These are phyloP conservation scores for Cladochytrium replicatum DNA, from an alignment of 192 early-diverging fungal species.

Conservation along the genomic window DNA sequence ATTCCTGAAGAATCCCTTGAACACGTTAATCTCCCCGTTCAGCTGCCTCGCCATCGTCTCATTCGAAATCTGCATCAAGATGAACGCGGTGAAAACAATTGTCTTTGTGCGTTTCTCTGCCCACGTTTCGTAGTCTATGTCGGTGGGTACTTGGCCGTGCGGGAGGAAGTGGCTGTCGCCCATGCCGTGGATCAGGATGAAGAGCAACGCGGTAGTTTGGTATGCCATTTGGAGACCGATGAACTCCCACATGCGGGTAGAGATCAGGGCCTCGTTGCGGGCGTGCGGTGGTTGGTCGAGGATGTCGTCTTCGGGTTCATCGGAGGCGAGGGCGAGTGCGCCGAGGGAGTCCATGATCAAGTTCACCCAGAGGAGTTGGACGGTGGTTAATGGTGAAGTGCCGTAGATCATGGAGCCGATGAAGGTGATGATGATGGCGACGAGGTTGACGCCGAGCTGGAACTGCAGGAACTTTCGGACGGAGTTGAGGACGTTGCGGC, in stretches of 20 bases:
- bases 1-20: slow-evolving; percentile 36
- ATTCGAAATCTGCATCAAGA: slow-evolving; percentile 44
- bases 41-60: slow-evolving; percentile 40
- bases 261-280: slow-evolving; percentile 31
- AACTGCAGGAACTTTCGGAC: slow-evolving; percentile 57
- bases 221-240: slow-evolving; percentile 37
- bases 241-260: slow-evolving; percentile 37
- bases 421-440: slow-evolving; percentile 46
- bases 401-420: slow-evolving; percentile 39
- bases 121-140: no score
- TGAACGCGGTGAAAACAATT: slow-evolving; percentile 42
- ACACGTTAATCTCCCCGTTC: slow-evolving; percentile 46
- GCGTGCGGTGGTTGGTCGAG: slow-evolving; percentile 39
- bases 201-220: slow-evolving; percentile 36
- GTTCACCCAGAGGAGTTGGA: slow-evolving; percentile 55
- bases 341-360: slow-evolving; percentile 55
- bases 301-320: slow-evolving; percentile 49
- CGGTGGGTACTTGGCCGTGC: slow-evolving; percentile 19
- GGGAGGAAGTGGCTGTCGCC: no score
- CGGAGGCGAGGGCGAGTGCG: slow-evolving; percentile 42
- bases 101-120: slow-evolving; percentile 28
- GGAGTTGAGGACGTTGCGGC: slow-evolving; percentile 47
- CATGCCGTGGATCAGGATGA: slow-evolving; percentile 24
- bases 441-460: slow-evolving; percentile 47
- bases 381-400: slow-evolving; percentile 37